These are phyloP conservation scores for Aspergillus steynii DNA, from an alignment of 495 filamentous ascomycete species.

Conservation along the genomic window DNA sequence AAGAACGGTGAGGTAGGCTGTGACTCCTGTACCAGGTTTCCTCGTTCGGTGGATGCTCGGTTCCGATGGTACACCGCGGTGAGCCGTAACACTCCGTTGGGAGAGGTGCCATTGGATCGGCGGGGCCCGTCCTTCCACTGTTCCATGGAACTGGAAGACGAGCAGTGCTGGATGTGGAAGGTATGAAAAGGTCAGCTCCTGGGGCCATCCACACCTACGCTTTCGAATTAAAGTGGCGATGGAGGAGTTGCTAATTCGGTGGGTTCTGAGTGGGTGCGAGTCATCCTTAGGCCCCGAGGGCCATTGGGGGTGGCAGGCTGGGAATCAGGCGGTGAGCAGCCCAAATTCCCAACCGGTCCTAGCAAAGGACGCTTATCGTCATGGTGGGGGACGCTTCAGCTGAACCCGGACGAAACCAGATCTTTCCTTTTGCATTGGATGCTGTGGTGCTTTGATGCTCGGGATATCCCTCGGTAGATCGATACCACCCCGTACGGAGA, in stretches of 20 bases:
- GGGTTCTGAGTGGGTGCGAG: background rate
- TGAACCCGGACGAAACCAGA: background rate
- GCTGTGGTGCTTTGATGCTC: no score
- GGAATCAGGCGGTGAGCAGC: conserved; percentile 7
- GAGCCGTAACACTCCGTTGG: background rate
- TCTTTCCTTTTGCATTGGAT: background rate
- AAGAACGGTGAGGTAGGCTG: conserved; percentile 2
- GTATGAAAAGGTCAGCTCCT: conserved; percentile 4
- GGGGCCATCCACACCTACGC: background rate
- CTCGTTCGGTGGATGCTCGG: conserved; percentile 20
- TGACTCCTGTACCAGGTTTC: background rate
- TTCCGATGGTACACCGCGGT: conserved; percentile 14
- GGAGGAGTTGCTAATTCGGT: conserved; percentile 6
- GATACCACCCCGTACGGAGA: no score
- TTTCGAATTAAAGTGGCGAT: conserved; percentile 17
- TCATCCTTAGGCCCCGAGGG: no score
- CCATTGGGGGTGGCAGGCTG: background rate
- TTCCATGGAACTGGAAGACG: conserved; percentile 20
- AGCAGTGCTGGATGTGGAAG: conserved; percentile 12
- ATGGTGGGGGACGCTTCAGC: conserved; percentile 8
- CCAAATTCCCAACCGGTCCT: background rate
- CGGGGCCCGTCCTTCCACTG: conserved; percentile 6
- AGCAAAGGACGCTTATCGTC: conserved; percentile 10
- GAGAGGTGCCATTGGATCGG: conserved; percentile 9
- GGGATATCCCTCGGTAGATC: no score